Conservation (phyloP, 164 flowering plant genomes). For the grape (Vitis vinifera) region ASM3070453v1 NC_081822.1:11959501-11960000, state of each 20-base stretch:
- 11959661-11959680: no score
- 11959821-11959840: slow-evolving; percentile 95
- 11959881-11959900: slow-evolving; percentile 84
- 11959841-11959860: slow-evolving; percentile 89
- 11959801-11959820: slow-evolving; percentile 95
- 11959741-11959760: background rate
- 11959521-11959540: no score
- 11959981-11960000: slow-evolving; percentile 97
- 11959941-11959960: slow-evolving; percentile 97
- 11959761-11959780: background rate
- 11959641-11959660: no score
- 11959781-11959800: slow-evolving; percentile 6
- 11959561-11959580: no score
- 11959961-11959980: slow-evolving; percentile 96
- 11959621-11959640: no score
- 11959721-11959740: no score
- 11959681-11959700: no score
- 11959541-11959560: no score
- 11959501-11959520: no score
- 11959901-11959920: slow-evolving; percentile 77
- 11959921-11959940: slow-evolving; percentile 95
- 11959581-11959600: no score
- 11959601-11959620: no score
- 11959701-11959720: no score
- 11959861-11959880: slow-evolving; percentile 98